A percentile compares a stretch with the other conserved stretches of the same genome.
Conservation (phyloP, 768 basidiomycete genomes). For the Boletellus sp. region DNA sequence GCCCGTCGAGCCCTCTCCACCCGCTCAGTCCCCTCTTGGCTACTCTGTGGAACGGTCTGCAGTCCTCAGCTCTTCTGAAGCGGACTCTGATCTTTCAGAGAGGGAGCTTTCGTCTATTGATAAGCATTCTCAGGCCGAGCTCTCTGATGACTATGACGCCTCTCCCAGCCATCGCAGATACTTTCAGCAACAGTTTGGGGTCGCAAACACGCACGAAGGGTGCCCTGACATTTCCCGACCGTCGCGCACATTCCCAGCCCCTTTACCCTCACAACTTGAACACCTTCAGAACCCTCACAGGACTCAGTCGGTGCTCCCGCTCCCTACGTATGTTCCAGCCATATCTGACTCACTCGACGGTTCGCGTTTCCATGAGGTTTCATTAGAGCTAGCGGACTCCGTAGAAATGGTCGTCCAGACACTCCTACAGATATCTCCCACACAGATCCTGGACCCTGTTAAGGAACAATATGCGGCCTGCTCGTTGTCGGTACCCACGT, state of each 20-base stretch:
- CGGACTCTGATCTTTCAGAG: constrained; percentile 50
- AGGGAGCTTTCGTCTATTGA: constrained; percentile 35
- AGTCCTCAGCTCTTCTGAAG: constrained; percentile 47
- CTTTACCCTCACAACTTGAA: constrained; percentile 74
- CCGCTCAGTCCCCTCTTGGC: constrained; percentile 33
- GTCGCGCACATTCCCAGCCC: constrained; percentile 74
- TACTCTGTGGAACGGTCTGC: constrained; percentile 37
- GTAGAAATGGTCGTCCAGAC: constrained; percentile 90
- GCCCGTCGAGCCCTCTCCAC: constrained; percentile 44
- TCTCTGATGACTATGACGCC: constrained; percentile 31
- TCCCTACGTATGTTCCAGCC: constrained; percentile 12
- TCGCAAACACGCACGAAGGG: constrained; percentile 20
- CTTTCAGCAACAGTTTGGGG: constrained; percentile 24
- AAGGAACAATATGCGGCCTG: constrained; percentile 93
- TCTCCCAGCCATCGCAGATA: constrained; percentile 22
- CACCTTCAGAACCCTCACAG: constrained; percentile 69
- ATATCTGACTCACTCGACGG: constrained; percentile 19
- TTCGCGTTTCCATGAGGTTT: constrained; percentile 60
- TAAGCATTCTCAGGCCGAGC: constrained; percentile 29
- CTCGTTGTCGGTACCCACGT: constrained; percentile 80
- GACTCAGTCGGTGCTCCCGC: constrained; percentile 9
- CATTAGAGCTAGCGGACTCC: constrained; percentile 85
- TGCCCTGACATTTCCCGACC: constrained; percentile 47
- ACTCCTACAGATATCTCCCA: constrained; percentile 83
- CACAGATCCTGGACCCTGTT: constrained; percentile 86